phyloP scores from a whole-genome alignment of 352 stramenopile genomes.

The Phytophthora agathidicida region DNA sequence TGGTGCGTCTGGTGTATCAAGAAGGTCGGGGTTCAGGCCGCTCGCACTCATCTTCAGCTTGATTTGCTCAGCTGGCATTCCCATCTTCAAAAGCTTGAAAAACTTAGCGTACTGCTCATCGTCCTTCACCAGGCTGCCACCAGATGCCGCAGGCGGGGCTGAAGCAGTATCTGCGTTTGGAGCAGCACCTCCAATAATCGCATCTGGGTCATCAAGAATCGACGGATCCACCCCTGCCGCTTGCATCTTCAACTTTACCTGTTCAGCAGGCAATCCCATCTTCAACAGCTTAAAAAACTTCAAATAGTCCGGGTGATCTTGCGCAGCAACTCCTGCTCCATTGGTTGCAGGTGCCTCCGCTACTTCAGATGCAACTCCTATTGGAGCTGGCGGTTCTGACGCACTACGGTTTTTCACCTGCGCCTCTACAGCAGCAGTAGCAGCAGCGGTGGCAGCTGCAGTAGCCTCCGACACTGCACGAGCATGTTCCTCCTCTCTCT shows the following conservation, averaged over 20 bases:
- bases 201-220: conserved; percentile 74
- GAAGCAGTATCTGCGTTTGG: conserved; percentile 1
- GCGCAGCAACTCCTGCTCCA: conserved; percentile 49
- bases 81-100: conserved; percentile 97
- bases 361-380: conserved; percentile 8
- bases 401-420: conserved; percentile 11
- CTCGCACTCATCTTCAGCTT: conserved; percentile 96
- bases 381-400: conserved; percentile 7
- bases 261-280: conserved; percentile 81
- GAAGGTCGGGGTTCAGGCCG: conserved; percentile 88
- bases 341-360: conserved; percentile 20
- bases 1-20: conserved; percentile 90
- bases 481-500: conserved; percentile 60
- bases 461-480: conserved; percentile 39
- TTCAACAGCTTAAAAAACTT: conserved; percentile 88
- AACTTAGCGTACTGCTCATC: conserved; percentile 93
- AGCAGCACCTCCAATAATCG: conserved; percentile 55
- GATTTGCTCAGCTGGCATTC: conserved; percentile 93
- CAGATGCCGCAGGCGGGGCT: conserved; percentile 1
- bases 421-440: conserved; percentile 12
- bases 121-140: conserved; percentile 61
- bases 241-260: conserved; percentile 90
- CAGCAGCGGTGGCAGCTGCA: conserved; percentile 25
- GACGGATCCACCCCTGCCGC: conserved; percentile 68
- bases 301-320: conserved; percentile 74